These are phyloP conservation scores for Termitomyces sp. DNA, from an alignment of 768 basidiomycete species.

Conservation along the genomic window DNA sequence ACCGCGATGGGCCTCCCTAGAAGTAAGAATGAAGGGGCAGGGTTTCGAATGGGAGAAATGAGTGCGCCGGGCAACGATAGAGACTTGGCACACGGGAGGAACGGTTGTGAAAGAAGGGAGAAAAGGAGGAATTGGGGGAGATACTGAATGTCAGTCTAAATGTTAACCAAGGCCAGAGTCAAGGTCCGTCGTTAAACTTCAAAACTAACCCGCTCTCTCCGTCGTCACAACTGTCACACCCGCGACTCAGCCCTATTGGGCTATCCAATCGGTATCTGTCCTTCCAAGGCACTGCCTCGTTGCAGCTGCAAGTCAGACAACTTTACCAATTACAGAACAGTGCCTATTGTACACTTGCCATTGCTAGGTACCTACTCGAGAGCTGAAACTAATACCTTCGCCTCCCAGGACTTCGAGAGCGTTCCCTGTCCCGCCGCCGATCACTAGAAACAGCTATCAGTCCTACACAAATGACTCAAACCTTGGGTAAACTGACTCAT, in stretches of 20 bases:
- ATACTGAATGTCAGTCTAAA: slow-evolving; percentile 6
- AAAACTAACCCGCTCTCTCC: slow-evolving; percentile 3
- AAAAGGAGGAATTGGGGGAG: slow-evolving; percentile 3
- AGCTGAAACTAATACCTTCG: slow-evolving; percentile 47
- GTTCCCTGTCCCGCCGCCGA: slow-evolving; percentile 67
- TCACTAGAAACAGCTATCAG: slow-evolving; percentile 41
- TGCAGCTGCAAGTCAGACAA: slow-evolving; percentile 1
- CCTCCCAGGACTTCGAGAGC: slow-evolving; percentile 66
- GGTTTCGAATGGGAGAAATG: background rate
- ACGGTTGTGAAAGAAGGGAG: background rate
- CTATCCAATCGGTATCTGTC: slow-evolving; percentile 10
- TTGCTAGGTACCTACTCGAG: background rate
- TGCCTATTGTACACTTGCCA: slow-evolving; percentile 1
- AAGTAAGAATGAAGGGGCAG: slow-evolving; percentile 10
- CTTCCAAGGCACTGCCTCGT: slow-evolving; percentile 10
- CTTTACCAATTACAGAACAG: slow-evolving; percentile 7
- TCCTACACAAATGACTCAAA: slow-evolving; percentile 16
- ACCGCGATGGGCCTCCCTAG: slow-evolving; percentile 4
- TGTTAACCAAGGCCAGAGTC: slow-evolving; percentile 4
- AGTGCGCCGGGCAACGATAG: background rate
- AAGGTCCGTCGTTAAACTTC: slow-evolving; percentile 15
- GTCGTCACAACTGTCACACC: slow-evolving; percentile 19
- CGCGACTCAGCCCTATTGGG: slow-evolving; percentile 6
- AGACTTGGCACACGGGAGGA: background rate
- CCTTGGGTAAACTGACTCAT: slow-evolving; percentile 52